Base-by-base conservation (phyloP, 805 yeast species). In the Ogataea parapolymorpha region DNA sequence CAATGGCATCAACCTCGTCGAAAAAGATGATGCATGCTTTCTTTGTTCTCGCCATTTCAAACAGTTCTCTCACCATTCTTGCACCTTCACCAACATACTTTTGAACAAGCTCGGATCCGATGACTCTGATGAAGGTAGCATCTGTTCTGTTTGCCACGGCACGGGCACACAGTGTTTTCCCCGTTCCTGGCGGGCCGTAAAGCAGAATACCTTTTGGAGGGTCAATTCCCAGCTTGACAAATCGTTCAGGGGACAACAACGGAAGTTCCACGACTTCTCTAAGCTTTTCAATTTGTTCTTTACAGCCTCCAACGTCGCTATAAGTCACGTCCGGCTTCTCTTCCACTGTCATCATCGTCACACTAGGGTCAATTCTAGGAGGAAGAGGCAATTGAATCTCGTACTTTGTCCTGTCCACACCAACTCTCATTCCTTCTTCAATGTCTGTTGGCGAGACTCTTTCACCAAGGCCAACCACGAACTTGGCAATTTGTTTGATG, bases 71-170 rank as follows among this genome's bases (percentile, higher is more conserved):
- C 41, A 93, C 98, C 99, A 93, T 93, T 62, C 99, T 80, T 4
- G 99, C 99, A 70, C 99, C 99, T 70, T 93, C 99, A 62, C 99
- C 99, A 37, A 93, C 98, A 63, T 93, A 93, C 65, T 93, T 93
- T 66, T 93, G 99, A 23, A 93, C 99, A 62, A 93, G 75, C 67
- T 93, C 99, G 1, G 98, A 91, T 8, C 99, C 99, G 70, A 93
- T 93, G 39, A 93, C 99, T 59, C 99, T 82, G 49, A 93, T 93
- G 56, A 93, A 93, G 0, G 99, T 93, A 18, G 99, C 99, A 67
- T 93, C 99, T 2, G 99, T 93, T 72, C 99, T 83, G 66, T 93
- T 93, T 34, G 99, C 99, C 16, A 93, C 99, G 1, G 99, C 99
- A 58, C 99, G 79, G 0, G 99, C 99, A 72, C 98, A 93, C 41